These are phyloP conservation scores for Heliamphora exappendiculata DNA, from an alignment of 148 eudicot genomes.

Conservation along the genomic window DNA sequence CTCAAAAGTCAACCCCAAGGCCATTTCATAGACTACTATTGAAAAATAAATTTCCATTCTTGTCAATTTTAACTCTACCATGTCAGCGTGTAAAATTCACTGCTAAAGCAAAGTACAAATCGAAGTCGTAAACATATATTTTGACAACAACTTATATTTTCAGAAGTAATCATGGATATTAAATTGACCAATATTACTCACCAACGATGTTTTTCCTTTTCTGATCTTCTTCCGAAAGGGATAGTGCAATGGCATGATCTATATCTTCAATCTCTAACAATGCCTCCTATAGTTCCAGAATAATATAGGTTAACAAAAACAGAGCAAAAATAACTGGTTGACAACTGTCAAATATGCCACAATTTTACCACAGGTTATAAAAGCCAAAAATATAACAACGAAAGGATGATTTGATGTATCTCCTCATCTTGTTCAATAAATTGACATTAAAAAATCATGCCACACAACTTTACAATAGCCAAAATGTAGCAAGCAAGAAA, in stretches of 20 bases:
- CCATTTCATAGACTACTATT: not conserved
- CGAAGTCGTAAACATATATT: not conserved
- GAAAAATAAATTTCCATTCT: not conserved
- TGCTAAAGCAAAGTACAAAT: not conserved
- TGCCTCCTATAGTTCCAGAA: conserved; percentile 27
- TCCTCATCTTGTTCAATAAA: not conserved
- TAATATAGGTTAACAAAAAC: not conserved
- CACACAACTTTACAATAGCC: not conserved
- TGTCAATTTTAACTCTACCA: not conserved
- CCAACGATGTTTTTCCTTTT: conserved; percentile 31
- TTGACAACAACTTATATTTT: not conserved
- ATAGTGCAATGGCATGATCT: conserved; percentile 66
- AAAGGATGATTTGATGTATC: not conserved
- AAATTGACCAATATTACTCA: conserved; percentile 26
- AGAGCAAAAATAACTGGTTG: conserved; percentile 2
- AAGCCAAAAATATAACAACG: not conserved
- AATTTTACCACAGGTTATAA: not conserved
- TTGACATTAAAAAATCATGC: not conserved
- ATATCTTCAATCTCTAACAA: conserved; percentile 53
- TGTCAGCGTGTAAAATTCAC: not conserved
- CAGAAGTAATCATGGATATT: conserved; percentile 1
- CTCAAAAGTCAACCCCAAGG: not conserved
- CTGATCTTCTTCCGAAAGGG: conserved; percentile 55
- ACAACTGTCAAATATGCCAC: not conserved
- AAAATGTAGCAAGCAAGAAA: no score